Evolutionary conservation across 2,329 filamentous ascomycete species (phyloP).

Genomic region (Epicoccum sorghinum): DNA sequence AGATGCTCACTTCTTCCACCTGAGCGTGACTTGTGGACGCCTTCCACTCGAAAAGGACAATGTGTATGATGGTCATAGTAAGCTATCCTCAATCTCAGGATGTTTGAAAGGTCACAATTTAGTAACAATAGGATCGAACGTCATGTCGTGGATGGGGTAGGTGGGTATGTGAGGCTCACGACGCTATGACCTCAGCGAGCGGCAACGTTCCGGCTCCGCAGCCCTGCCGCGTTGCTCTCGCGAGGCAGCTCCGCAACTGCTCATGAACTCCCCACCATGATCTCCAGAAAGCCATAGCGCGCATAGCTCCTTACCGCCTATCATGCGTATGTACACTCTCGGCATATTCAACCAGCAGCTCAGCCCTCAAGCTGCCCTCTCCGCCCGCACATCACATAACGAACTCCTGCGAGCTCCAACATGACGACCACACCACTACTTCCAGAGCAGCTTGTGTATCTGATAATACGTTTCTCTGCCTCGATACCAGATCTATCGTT

Average conservation of each 20-base stretch:
- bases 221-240: slow-evolving; percentile 14
- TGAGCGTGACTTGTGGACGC: slow-evolving; percentile 55
- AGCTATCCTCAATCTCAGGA: too few species aligned
- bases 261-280: slow-evolving; percentile 16
- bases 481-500: slow-evolving; percentile 83
- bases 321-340: slow-evolving; percentile 7
- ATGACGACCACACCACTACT: slow-evolving; percentile 39
- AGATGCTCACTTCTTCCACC: slow-evolving; percentile 59
- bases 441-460: slow-evolving; percentile 61
- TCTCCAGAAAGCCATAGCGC: slow-evolving; percentile 14
- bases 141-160: background rate
- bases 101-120: background rate
- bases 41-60: slow-evolving; percentile 73
- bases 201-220: slow-evolving; percentile 24
- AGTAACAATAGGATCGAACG: background rate
- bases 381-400: slow-evolving; percentile 7
- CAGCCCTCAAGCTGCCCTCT: slow-evolving; percentile 6
- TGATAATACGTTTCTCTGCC: slow-evolving; percentile 90
- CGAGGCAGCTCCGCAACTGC: slow-evolving; percentile 7
- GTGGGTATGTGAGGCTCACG: slow-evolving; percentile 4
- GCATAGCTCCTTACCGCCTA: background rate
- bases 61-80: slow-evolving; percentile 69
- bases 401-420: slow-evolving; percentile 15
- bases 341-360: slow-evolving; percentile 11
- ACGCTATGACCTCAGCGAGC: slow-evolving; percentile 27